Conservation (phyloP, 1,284 basidiomycete species). For the Inonotus obliquus region DNA sequence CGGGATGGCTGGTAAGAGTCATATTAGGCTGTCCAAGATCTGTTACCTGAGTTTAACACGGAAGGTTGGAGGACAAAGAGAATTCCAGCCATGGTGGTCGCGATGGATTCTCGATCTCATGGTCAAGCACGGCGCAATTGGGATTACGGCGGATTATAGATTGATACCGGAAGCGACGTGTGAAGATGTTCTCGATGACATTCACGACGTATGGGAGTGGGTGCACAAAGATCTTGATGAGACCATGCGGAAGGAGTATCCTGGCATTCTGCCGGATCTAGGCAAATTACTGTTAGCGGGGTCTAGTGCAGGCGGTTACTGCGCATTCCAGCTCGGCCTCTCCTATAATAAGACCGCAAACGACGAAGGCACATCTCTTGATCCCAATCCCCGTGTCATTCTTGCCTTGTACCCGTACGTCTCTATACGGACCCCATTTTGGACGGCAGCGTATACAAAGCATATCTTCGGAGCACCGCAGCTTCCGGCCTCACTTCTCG, state of each 20-base stretch:
- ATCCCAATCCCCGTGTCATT: slow-evolving; percentile 2
- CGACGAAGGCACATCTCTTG: not conserved
- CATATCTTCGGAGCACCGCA: slow-evolving; percentile 7
- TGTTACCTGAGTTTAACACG: not conserved
- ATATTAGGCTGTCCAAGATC: not conserved
- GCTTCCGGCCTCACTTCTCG: slow-evolving; percentile 3
- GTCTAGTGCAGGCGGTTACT: slow-evolving; percentile 15
- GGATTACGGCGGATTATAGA: slow-evolving; percentile 8
- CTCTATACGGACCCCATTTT: slow-evolving; percentile 5
- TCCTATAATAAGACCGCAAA: not conserved
- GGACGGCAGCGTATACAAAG: slow-evolving; percentile 8
- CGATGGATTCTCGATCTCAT: slow-evolving; percentile 7
- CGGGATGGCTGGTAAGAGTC: slow-evolving; percentile 13
- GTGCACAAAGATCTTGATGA: not conserved
- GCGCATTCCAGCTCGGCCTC: slow-evolving; percentile 12
- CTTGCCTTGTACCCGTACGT: slow-evolving; percentile 7
- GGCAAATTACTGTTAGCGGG: slow-evolving; percentile 5
- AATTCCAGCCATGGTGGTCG: slow-evolving; percentile 5
- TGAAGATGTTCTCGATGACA: slow-evolving; percentile 11
- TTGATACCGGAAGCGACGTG: slow-evolving; percentile 13
- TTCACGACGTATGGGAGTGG: slow-evolving; percentile 12
- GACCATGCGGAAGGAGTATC: not conserved
- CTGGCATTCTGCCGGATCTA: slow-evolving; percentile 2
- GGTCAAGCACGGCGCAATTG: slow-evolving; percentile 6
- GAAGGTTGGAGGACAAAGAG: slow-evolving; percentile 16